Evolutionary conservation across 2,329 filamentous ascomycete species (phyloP), one percentile per base, ranked within the genome.

Genomic region (Pochonia chlamydosporia): DNA sequence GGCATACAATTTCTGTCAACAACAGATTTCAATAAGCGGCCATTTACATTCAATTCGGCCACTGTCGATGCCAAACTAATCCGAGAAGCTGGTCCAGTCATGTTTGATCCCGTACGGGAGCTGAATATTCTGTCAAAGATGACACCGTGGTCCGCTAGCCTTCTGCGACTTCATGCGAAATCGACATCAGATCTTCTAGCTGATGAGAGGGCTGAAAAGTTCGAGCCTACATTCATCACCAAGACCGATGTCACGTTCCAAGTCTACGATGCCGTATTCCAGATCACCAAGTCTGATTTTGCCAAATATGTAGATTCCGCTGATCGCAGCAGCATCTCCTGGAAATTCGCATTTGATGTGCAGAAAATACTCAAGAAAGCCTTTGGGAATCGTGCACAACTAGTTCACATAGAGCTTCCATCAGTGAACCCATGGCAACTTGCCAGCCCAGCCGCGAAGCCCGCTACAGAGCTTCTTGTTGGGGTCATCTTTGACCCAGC

Each of bases 81-180:
- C 50, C 65, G 67, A 52, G 69, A 74, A 64, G 63, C 47, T 20
- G 68, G 73, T 0, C 91, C 93, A 1, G 75, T 91, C 25, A 71
- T 96, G 42, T 96, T 87, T 60, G 92, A 97, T 62, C 80, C 82
- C 0, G 72, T 73, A 21, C 78, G 87, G 52, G 79, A 82, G 25
- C 71, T 95, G 47, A 99, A 99, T 56, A 60, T 97, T 18, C 70
- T 95, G 5, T 96, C 85, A 70, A 96, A 96, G 66, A 95, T 96
- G 87, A 86, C 82, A 1, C 68, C 81, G 13, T 96, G 87, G 85
- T 93, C 91, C 8, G 95, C 91, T 55, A 70, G 71, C 21, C 66
- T 85, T 48, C 73, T 99, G 37, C 82, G 82, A 40, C 77, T 84
- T 45, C 84, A 96, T 61, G 89, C 92, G 35, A 81, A 75, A 52